Evolutionary conservation across 495 filamentous ascomycete species (phyloP).

Genomic region (Penicillium cataractarum): DNA sequence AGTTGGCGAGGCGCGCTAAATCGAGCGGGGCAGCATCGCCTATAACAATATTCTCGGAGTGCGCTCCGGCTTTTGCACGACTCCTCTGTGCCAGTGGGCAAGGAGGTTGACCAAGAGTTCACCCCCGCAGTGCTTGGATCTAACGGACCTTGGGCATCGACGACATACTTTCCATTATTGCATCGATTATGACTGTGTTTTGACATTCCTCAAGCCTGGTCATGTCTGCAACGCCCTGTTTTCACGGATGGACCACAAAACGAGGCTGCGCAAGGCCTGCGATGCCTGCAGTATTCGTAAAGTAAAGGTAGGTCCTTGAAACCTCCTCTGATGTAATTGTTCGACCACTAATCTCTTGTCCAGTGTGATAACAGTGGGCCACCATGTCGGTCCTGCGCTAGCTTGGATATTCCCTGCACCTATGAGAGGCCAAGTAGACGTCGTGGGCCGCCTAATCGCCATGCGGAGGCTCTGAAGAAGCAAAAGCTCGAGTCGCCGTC

Average conservation of each 20-base stretch:
- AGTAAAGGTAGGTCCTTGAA: conserved; percentile 66
- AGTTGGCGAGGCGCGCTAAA: neutral
- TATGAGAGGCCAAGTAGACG: conserved; percentile 77
- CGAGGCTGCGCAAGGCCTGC: conserved; percentile 74
- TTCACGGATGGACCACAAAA: conserved; percentile 46
- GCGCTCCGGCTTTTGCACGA: neutral
- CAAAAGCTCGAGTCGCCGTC: conserved; percentile 54
- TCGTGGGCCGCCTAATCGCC: conserved; percentile 82
- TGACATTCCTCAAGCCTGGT: conserved; percentile 32
- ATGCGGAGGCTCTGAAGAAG: conserved; percentile 80
- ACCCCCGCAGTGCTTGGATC: conserved; percentile 4
- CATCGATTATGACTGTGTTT: conserved; percentile 20
- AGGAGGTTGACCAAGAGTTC: conserved; percentile 17
- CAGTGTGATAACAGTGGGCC: conserved; percentile 82
- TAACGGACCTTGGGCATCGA: neutral
- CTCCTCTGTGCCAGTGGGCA: conserved; percentile 9
- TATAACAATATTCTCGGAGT: neutral
- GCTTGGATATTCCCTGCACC: conserved; percentile 82
- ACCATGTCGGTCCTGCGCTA: conserved; percentile 78
- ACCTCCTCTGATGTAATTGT: neutral
- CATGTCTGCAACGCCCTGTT: conserved; percentile 19
- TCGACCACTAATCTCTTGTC: conserved; percentile 1
- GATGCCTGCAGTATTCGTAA: conserved; percentile 85
- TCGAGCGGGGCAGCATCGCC: conserved; percentile 5
- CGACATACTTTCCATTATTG: neutral